Conservation (phyloP, 2,329 filamentous ascomycete species). For the Epichloe sibirici region DNA sequence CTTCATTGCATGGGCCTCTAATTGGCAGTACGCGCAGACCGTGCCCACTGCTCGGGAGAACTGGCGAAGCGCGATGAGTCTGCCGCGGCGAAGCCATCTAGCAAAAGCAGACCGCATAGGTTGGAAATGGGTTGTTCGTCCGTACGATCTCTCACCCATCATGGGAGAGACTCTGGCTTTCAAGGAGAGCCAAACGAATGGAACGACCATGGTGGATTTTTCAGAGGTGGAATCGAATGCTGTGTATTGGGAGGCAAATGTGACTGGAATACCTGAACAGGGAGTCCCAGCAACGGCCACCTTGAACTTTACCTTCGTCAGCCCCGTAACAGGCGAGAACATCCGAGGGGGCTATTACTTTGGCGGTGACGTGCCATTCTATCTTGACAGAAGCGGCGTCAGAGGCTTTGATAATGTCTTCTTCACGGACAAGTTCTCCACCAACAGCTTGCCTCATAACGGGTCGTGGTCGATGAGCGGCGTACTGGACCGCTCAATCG, state of each 20-base stretch:
- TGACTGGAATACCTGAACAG: conserved; percentile 24
- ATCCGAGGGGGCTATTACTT: conserved; percentile 17
- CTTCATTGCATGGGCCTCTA: conserved; percentile 24
- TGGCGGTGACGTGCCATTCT: conserved; percentile 15
- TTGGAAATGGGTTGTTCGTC: conserved; percentile 36
- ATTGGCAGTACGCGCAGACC: conserved; percentile 20
- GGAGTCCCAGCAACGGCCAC: conserved; percentile 12
- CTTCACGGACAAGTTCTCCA: conserved; percentile 21
- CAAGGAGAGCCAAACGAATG: conserved; percentile 33
- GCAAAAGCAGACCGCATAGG: conserved; percentile 37
- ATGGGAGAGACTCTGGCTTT: conserved; percentile 31
- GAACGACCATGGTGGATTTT: conserved; percentile 37
- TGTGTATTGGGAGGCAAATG: conserved; percentile 41
- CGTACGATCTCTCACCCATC: conserved; percentile 36
- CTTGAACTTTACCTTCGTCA: conserved; percentile 18
- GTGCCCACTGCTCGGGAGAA: conserved; percentile 19
- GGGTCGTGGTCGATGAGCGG: conserved; percentile 19
- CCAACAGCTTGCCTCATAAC: conserved; percentile 8
- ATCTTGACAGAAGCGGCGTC: conserved; percentile 16
- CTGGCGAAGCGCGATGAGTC: conserved; percentile 21
- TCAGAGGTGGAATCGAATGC: conserved; percentile 34
- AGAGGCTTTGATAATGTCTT: conserved; percentile 19
- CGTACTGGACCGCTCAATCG: conserved; percentile 22
- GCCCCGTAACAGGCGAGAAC: conserved; percentile 14
- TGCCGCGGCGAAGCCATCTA: conserved; percentile 37